phyloP scores from a whole-genome alignment of 2,329 filamentous ascomycete species.

The Ilyonectria destructans region DNA sequence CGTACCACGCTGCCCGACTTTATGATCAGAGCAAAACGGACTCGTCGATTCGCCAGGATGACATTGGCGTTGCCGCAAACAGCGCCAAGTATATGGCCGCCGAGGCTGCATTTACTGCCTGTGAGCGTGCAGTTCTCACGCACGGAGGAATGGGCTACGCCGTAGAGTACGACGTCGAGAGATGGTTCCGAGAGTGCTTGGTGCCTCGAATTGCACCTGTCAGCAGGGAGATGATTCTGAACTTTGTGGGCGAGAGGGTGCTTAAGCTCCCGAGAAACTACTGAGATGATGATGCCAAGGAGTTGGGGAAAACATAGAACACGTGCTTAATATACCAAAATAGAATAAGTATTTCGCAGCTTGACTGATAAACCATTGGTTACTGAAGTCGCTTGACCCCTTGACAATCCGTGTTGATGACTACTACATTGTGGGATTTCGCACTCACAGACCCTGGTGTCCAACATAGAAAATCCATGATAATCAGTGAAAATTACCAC shows the following conservation, averaged over 20 bases:
- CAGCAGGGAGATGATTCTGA: conserved; percentile 83
- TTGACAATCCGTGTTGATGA: not conserved
- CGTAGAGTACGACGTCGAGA: conserved; percentile 76
- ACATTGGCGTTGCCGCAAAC: conserved; percentile 77
- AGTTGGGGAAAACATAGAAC: not conserved
- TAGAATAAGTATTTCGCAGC: not conserved
- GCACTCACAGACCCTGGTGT: not conserved
- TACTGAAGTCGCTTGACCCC: not conserved
- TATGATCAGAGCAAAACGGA: conserved; percentile 72
- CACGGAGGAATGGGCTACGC: conserved; percentile 79
- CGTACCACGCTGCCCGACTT: conserved; percentile 76
- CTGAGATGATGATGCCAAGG: conserved; percentile 51
- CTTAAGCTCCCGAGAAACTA: conserved; percentile 79
- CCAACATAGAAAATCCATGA: not conserved
- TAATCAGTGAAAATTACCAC: not conserved
- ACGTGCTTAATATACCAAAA: not conserved
- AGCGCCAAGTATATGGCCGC: conserved; percentile 81
- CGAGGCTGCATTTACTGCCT: conserved; percentile 75
- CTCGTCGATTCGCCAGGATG: conserved; percentile 66
- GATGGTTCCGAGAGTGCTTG: conserved; percentile 76
- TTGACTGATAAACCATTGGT: not conserved
- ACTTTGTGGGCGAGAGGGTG: conserved; percentile 80
- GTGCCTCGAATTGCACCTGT: conserved; percentile 77
- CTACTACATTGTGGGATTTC: not conserved
- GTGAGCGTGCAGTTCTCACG: conserved; percentile 73